Evolutionary conservation across 2,329 filamentous ascomycete species (phyloP).

Genomic region (Lachnellula arida): DNA sequence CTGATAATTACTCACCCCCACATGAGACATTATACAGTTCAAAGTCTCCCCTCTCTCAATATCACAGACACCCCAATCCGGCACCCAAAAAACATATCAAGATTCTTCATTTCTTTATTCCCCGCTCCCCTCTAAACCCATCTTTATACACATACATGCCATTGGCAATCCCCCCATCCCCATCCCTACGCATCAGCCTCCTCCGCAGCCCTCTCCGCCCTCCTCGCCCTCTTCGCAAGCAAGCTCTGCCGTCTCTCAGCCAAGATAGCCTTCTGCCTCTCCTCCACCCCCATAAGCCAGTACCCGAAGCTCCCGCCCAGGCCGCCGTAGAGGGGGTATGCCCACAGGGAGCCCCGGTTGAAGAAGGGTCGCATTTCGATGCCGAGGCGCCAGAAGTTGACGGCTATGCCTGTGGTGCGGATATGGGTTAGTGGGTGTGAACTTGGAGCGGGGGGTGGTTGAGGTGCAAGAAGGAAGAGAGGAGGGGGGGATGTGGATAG

Average conservation of each 20-base stretch:
- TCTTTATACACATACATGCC: constrained; percentile 16
- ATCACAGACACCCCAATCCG: too few species aligned
- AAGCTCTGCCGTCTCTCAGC: constrained; percentile 73
- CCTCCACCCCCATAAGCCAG: constrained; percentile 89
- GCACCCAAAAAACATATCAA: too few species aligned
- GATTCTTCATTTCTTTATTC: neutral
- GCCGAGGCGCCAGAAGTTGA: constrained; percentile 93
- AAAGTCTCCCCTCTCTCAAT: too few species aligned
- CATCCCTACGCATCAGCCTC: constrained; percentile 16
- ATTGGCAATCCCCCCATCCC: neutral
- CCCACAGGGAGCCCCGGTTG: constrained; percentile 78
- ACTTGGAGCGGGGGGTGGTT: neutral
- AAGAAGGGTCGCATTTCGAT: constrained; percentile 98
- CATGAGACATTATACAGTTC: too few species aligned
- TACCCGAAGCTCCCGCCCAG: constrained; percentile 92
- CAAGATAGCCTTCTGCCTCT: constrained; percentile 72
- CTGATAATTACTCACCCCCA: too few species aligned
- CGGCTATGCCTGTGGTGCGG: constrained; percentile 66
- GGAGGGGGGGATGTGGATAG: constrained; percentile 45
- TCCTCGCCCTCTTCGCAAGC: constrained; percentile 83
- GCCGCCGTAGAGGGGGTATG: constrained; percentile 82
- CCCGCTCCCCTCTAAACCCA: neutral
- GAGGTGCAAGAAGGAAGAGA: neutral
- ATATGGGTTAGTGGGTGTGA: constrained; percentile 19
- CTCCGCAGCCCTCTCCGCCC: constrained; percentile 56